Base-by-base conservation (phyloP, 805 yeast genomes). In the Metschnikowia vanudenii region DNA sequence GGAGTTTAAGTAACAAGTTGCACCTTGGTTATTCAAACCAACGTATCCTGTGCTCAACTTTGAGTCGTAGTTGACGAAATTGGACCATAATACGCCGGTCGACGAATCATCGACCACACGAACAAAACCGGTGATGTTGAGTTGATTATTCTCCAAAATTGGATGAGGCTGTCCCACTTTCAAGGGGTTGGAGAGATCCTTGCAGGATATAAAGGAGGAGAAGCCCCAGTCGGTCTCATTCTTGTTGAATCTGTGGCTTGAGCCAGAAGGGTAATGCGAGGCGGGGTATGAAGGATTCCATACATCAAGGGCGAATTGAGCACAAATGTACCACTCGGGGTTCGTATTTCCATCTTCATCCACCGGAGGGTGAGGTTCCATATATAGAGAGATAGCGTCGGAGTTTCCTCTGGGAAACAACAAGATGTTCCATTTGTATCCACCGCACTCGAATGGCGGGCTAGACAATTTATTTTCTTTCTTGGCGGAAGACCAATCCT, bases 161-260 rank as follows among this genome's bases (percentile, higher is more conserved):
- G 74, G 61, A 44, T 62, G 59, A 16, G 52, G 43, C 50, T 71
- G 71, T 5, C 41, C 50, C 10, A 45, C 45, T 33, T 52, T 51
- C 26, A 29, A 32, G 11, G 51, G 48, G 43, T 37, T 53, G 35
- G 79, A 71, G 26, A 79, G 58, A 46, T 85, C 92, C 12, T 49
- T 43, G 8, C 47, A 43, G 6, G 52, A 29, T 16, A 82, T 69
- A 57, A 89, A 82, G 48, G 82, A 82, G 9, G 91, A 79, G 65
- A 94, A 94, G 22, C 99, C 99, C 99, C 99, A 94, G 64, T 94
- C 99, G 1, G 88, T 79, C 45, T 88, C 96, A 39, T 74, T 70
- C 9, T 81, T 73, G 53, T 75, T 80, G 68, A 88, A 94, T 51
- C 99, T 72, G 62, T 90, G 96, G 47, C 80, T 79, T 0, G 96